These are phyloP conservation scores for Chalara sp. DNA, from an alignment of 2,329 filamentous ascomycete species.

Conservation along the genomic window DNA sequence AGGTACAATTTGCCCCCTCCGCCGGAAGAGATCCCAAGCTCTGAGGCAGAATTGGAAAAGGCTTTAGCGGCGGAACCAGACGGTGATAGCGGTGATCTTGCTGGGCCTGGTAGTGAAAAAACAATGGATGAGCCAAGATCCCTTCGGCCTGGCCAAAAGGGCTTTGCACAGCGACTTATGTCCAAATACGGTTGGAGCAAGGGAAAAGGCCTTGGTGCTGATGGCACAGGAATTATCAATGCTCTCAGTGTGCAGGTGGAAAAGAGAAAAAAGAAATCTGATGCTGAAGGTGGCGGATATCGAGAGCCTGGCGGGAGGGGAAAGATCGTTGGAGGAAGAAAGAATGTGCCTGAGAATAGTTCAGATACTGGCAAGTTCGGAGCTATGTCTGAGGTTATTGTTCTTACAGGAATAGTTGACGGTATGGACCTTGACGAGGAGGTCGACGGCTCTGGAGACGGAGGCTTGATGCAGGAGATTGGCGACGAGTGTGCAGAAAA, in stretches of 20 bases:
- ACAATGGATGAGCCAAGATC: constrained; percentile 42
- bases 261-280: constrained; percentile 72
- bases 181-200: constrained; percentile 90
- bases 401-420: constrained; percentile 78
- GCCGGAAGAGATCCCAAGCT: constrained; percentile 43
- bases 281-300: constrained; percentile 74
- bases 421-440: constrained; percentile 77
- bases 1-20: constrained; percentile 56
- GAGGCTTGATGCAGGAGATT: constrained; percentile 81
- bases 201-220: constrained; percentile 79
- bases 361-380: constrained; percentile 53
- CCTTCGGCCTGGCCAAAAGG: constrained; percentile 69
- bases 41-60: constrained; percentile 44
- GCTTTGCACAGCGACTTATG: constrained; percentile 84
- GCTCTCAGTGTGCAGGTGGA: constrained; percentile 80
- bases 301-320: constrained; percentile 59
- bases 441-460: constrained; percentile 53
- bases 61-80: constrained; percentile 31
- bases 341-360: constrained; percentile 35
- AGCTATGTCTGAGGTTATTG: constrained; percentile 73
- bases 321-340: constrained; percentile 74
- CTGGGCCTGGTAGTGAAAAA: neutral
- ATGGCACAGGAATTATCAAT: constrained; percentile 75
- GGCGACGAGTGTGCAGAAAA: constrained; percentile 87
- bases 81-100: constrained; percentile 27